phyloP scores from a whole-genome alignment of 1,284 basidiomycete species.

The Neolentinus lepideus region DNA sequence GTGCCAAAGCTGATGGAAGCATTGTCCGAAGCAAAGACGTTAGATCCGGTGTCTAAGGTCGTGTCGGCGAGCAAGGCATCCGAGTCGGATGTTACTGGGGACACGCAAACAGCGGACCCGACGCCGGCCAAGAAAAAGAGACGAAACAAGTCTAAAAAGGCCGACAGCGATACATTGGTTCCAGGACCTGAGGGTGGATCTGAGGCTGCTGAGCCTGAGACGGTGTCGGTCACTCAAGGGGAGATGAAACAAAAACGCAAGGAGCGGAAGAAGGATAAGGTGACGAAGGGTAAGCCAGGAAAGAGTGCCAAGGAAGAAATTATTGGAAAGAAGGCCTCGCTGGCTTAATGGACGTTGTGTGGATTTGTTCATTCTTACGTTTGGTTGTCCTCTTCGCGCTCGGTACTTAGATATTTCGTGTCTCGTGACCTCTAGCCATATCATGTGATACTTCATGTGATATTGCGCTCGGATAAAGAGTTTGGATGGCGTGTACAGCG shows the following conservation, averaged over 20 bases:
- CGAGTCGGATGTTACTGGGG: not conserved
- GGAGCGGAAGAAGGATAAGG: slow-evolving; percentile 57
- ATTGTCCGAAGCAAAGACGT: not conserved
- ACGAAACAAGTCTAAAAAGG: not conserved
- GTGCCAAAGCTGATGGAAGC: not conserved
- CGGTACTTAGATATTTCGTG: too few species aligned
- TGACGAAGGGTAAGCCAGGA: slow-evolving; percentile 31
- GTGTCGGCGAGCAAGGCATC: not conserved
- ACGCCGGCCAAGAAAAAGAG: not conserved
- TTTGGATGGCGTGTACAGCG: not conserved
- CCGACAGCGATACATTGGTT: not conserved
- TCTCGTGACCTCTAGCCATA: not conserved
- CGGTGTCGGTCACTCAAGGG: slow-evolving; percentile 12
- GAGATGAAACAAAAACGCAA: slow-evolving; percentile 48
- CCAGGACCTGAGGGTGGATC: slow-evolving; percentile 1
- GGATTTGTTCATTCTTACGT: not conserved
- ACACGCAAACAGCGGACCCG: not conserved
- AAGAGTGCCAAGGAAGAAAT: slow-evolving; percentile 49
- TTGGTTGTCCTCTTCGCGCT: too few species aligned
- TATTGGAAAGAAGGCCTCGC: slow-evolving; percentile 26
- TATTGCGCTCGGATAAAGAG: not conserved
- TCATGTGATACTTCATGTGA: not conserved
- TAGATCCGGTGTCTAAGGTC: not conserved
- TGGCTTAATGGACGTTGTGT: not conserved
- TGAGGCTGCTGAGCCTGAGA: not conserved